phyloP scores from a whole-genome alignment of 768 basidiomycete species.

The Termitomyces sp. region DNA sequence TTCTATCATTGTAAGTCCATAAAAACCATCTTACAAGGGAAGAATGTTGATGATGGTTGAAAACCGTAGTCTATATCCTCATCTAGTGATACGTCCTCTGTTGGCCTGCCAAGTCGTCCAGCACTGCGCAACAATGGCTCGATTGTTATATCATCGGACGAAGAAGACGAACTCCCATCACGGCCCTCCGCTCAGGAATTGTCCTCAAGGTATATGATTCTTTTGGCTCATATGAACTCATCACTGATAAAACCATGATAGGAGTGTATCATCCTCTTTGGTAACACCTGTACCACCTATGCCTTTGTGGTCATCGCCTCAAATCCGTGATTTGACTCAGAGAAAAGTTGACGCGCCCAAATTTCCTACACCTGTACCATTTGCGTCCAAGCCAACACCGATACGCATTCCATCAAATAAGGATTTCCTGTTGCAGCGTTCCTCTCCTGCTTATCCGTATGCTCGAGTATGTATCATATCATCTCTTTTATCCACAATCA shows the following conservation, averaged over 20 bases:
- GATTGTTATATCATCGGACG: conserved; percentile 33
- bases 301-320: conserved; percentile 8
- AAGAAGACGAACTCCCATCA: conserved; percentile 22
- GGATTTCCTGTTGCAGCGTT: conserved; percentile 14
- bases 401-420: conserved; percentile 34
- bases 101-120: conserved; percentile 5
- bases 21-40: not conserved
- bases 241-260: not conserved
- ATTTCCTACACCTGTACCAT: conserved; percentile 10
- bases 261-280: not conserved
- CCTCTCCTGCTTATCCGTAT: not conserved
- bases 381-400: conserved; percentile 15
- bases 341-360: conserved; percentile 3
- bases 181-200: conserved; percentile 8
- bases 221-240: not conserved
- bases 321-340: conserved; percentile 9
- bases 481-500: not conserved
- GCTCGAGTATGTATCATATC: not conserved
- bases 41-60: not conserved
- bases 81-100: conserved; percentile 20
- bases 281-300: not conserved
- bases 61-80: conserved; percentile 25
- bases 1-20: conserved; percentile 24
- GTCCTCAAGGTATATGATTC: conserved; percentile 9
- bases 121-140: conserved; percentile 7